Percentiles rank a stretch among this genome's conserved stretches.
Evolutionary conservation across 2,329 filamentous ascomycete species (phyloP).

Genomic region (Fusarium citri): DNA sequence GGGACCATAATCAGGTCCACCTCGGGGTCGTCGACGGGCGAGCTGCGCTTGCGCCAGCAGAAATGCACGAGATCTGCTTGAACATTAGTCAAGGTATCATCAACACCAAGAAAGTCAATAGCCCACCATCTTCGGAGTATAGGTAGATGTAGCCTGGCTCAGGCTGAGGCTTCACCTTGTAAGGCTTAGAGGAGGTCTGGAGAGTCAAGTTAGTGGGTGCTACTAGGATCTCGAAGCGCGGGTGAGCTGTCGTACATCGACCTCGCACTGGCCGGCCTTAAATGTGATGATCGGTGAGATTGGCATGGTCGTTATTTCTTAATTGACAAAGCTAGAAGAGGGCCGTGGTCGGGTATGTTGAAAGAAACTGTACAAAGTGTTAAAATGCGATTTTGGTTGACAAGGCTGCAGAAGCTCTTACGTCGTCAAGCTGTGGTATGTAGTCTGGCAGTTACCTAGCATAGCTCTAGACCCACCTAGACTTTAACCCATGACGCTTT

Average conservation of each 20-base stretch:
- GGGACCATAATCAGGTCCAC: constrained; percentile 96
- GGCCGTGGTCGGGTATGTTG: constrained; percentile 12
- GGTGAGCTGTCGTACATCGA: constrained; percentile 71
- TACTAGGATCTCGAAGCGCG: constrained; percentile 4
- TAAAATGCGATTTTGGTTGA: constrained; percentile 23
- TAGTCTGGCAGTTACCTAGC: constrained; percentile 32
- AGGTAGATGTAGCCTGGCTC: constrained; percentile 91
- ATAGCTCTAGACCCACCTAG: constrained; percentile 11
- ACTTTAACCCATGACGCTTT: constrained; percentile 17
- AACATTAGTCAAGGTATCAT: constrained; percentile 8
- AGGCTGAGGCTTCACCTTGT: constrained; percentile 77
- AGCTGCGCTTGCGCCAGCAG: constrained; percentile 90
- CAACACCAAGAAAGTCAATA: not conserved
- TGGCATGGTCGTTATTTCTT: constrained; percentile 70
- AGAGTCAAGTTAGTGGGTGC: constrained; percentile 44
- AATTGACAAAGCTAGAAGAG: not conserved
- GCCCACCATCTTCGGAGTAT: constrained; percentile 85
- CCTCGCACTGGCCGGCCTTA: constrained; percentile 90
- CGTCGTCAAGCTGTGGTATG: constrained; percentile 50
- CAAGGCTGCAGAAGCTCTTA: constrained; percentile 56
- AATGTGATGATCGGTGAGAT: constrained; percentile 90
- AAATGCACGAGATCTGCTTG: constrained; percentile 88
- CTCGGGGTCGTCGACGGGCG: constrained; percentile 77
- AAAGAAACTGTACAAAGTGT: constrained; percentile 5
- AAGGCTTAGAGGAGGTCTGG: constrained; percentile 65